Evolutionary conservation across 176 grass and related monocot genomes (phyloP).

Genomic region (Oryza meyeriana): DNA sequence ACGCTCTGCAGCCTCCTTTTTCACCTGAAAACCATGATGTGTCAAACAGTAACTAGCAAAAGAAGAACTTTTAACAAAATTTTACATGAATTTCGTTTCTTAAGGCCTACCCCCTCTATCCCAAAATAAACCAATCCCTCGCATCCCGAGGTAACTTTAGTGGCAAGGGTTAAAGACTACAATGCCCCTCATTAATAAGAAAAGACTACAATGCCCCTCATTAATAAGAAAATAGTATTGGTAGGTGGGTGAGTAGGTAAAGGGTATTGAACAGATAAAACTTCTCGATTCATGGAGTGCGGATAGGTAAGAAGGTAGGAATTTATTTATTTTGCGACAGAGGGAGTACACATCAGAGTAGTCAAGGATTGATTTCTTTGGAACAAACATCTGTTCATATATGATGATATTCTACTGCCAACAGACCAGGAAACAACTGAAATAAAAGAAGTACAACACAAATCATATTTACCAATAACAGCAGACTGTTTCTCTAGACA

Average conservation of each 20-base stretch:
- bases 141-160: too few species aligned
- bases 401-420: background rate
- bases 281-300: too few species aligned
- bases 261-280: too few species aligned
- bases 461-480: background rate
- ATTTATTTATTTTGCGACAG: too few species aligned
- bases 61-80: background rate
- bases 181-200: too few species aligned
- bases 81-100: background rate
- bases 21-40: conserved; percentile 43
- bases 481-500: background rate
- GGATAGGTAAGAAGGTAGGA: too few species aligned
- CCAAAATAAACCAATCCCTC: too few species aligned
- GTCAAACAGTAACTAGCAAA: background rate
- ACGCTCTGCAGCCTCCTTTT: conserved; percentile 71
- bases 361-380: background rate
- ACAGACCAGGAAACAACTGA: background rate
- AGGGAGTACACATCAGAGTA: background rate
- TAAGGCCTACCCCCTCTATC: too few species aligned
- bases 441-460: background rate
- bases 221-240: too few species aligned
- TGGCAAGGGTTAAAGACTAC: too few species aligned
- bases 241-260: too few species aligned
- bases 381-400: background rate
- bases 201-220: too few species aligned